Evolutionary conservation across 805 yeast genomes (phyloP).

Genomic region (Spathaspora girioi): DNA sequence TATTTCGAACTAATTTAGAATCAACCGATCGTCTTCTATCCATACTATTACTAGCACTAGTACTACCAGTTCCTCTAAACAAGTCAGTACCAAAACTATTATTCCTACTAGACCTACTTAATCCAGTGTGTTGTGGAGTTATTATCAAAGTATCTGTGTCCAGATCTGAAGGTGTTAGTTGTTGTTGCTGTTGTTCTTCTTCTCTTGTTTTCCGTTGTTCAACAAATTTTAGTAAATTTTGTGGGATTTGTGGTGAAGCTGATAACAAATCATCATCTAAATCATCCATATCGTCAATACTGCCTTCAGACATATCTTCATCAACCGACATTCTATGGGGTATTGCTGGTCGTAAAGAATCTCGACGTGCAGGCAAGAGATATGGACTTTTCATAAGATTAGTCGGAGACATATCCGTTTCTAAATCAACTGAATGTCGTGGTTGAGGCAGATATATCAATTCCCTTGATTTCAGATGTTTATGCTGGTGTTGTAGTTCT

Average conservation of each 20-base stretch:
- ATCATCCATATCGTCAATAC: slow-evolving; percentile 37
- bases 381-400: background rate
- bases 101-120: slow-evolving; percentile 14
- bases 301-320: slow-evolving; percentile 15
- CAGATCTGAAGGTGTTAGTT: slow-evolving; percentile 16
- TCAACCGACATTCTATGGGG: background rate
- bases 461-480: background rate
- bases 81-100: slow-evolving; percentile 20
- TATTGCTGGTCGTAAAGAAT: background rate
- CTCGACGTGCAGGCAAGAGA: background rate
- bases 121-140: slow-evolving; percentile 24
- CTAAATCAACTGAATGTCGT: background rate
- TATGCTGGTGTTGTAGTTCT: background rate
- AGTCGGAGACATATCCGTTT: background rate
- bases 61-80: slow-evolving; percentile 12
- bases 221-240: slow-evolving; percentile 51
- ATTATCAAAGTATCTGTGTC: slow-evolving; percentile 20
- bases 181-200: slow-evolving; percentile 30
- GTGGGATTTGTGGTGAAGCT: slow-evolving; percentile 69
- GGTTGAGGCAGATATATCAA: background rate
- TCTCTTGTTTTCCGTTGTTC: slow-evolving; percentile 43
- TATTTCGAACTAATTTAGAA: slow-evolving; percentile 21
- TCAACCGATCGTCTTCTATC: slow-evolving; percentile 33
- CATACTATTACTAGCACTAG: slow-evolving; percentile 16
- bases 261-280: slow-evolving; percentile 45